Evolutionary conservation across 495 filamentous ascomycete species (phyloP), one percentile per base, ranked within the genome.

Genomic region (Penicillium atrosanguineum): DNA sequence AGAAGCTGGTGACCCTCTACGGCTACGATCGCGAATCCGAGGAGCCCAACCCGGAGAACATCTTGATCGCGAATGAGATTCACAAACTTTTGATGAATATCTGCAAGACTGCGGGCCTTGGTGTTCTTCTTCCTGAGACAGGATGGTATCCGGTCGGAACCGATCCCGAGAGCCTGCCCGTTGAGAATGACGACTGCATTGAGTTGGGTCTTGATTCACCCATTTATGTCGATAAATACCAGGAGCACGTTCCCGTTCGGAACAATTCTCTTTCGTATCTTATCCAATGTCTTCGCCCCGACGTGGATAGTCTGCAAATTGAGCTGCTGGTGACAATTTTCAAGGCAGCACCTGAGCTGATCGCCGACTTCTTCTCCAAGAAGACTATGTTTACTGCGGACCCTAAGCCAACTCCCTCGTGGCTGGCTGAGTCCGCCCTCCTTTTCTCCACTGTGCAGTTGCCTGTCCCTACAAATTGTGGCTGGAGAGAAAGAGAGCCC

Each of bases 391-490:
- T 97, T 67, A 79, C 84, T 4, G 89, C 95, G 45, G 95, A 97
- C 23, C 92, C 94, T 0, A 97, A 96, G 61, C 76, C 91, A 9
- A 90, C 90, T 1, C 79, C 89, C 0, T 93, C 92, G 4, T 99
- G 94, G 94, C 86, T 97, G 59, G 91, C 92, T 18, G 96, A 92
- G 63, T 91, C 89, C 3, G 80, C 90, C 0, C 89, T 97, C 48
- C 70, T 99, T 6, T 92, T 94, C 65, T 87, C 87, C 20, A 78
- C 80, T 1, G 80, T 97, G 7, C 79, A 86, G 48, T 66, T 96
- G 20, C 85, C 87, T 12, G 73, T 95, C 41, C 90, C 90, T 14
- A 58, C 71, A 7, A 82, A 79, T 58, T 88, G 89, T 64, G 89
- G 89, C 15, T 83, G 79, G 64, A 80, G 82, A 21, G 70, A 75